These are phyloP conservation scores for Calonectria hawksworthii DNA, from an alignment of 2,329 filamentous ascomycete species.

Conservation along the genomic window DNA sequence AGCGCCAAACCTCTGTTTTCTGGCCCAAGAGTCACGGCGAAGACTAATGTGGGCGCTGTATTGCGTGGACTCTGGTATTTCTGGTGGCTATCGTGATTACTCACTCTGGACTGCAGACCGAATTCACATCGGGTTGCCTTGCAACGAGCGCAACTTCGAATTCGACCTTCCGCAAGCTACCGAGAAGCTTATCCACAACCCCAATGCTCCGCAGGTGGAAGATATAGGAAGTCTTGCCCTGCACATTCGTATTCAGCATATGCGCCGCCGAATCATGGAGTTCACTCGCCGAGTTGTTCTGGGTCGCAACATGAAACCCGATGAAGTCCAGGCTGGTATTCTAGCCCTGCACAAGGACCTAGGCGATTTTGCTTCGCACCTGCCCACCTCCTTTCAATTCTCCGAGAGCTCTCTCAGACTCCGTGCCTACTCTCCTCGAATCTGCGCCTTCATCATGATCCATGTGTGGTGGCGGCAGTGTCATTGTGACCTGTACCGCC, in stretches of 20 bases:
- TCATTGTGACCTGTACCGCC: slow-evolving; percentile 69
- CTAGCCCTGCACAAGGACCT: slow-evolving; percentile 64
- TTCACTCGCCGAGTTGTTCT: slow-evolving; percentile 61
- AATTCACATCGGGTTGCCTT: slow-evolving; percentile 59
- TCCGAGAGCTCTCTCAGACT: slow-evolving; percentile 69
- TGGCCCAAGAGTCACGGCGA: slow-evolving; percentile 59
- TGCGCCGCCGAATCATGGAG: slow-evolving; percentile 68
- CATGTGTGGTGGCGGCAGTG: slow-evolving; percentile 73
- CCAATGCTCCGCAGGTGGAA: slow-evolving; percentile 58
- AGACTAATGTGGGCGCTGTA: slow-evolving; percentile 61
- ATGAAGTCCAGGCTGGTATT: slow-evolving; percentile 59
- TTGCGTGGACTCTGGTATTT: slow-evolving; percentile 58
- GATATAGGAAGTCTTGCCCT: slow-evolving; percentile 69
- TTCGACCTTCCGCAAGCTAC: slow-evolving; percentile 70
- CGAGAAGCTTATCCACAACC: slow-evolving; percentile 63
- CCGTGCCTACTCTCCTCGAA: slow-evolving; percentile 68
- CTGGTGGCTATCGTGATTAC: slow-evolving; percentile 60
- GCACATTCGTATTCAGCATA: slow-evolving; percentile 68
- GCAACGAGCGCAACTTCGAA: slow-evolving; percentile 64
- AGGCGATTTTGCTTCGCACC: slow-evolving; percentile 65
- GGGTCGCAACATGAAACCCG: slow-evolving; percentile 56
- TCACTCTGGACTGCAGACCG: slow-evolving; percentile 58
- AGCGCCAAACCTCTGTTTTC: slow-evolving; percentile 54
- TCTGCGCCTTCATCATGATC: slow-evolving; percentile 72
- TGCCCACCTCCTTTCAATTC: slow-evolving; percentile 70